phyloP scores from a whole-genome alignment of 192 early-diverging fungal genomes.

The Coemansia sp. region DNA sequence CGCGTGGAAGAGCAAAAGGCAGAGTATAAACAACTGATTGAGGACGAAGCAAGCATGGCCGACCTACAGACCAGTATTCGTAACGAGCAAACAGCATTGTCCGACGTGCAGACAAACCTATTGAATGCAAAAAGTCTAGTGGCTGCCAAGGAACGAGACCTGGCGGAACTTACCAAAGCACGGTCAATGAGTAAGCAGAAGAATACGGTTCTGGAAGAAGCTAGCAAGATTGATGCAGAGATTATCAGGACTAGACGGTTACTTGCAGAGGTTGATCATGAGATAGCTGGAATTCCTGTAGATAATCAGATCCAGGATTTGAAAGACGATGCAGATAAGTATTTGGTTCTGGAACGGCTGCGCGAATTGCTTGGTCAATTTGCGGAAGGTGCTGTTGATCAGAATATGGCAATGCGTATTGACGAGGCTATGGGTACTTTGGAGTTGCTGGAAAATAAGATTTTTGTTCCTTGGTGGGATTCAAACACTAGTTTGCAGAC shows the following conservation, averaged over 20 bases:
- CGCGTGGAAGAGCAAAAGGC: constrained; percentile 33
- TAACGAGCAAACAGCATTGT: constrained; percentile 23
- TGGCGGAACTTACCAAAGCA: constrained; percentile 41
- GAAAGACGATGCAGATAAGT: constrained; percentile 30
- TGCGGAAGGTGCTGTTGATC: constrained; percentile 8
- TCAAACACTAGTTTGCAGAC: constrained; percentile 24
- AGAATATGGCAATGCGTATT: constrained; percentile 8
- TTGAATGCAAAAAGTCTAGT: constrained; percentile 44
- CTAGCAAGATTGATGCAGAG: constrained; percentile 39
- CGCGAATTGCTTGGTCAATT: constrained; percentile 30
- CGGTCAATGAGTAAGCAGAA: constrained; percentile 17
- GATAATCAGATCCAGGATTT: constrained; percentile 39
- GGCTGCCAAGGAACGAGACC: constrained; percentile 46
- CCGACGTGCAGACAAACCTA: constrained; percentile 45
- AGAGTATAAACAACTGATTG: constrained; percentile 39
- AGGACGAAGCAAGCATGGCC: constrained; percentile 31
- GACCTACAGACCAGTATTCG: constrained; percentile 27
- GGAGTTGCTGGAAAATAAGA: constrained; percentile 44
- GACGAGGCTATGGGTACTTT: constrained; percentile 20
- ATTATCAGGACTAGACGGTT: constrained; percentile 38
- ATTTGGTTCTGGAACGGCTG: constrained; percentile 34
- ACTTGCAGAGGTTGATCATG: constrained; percentile 42
- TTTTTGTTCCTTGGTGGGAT: constrained; percentile 56
- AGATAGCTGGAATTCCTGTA: constrained; percentile 25
- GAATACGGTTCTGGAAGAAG: constrained; percentile 34